Conservation (phyloP, 441 rosid species). For the Dalechampia spathulata region DNA sequence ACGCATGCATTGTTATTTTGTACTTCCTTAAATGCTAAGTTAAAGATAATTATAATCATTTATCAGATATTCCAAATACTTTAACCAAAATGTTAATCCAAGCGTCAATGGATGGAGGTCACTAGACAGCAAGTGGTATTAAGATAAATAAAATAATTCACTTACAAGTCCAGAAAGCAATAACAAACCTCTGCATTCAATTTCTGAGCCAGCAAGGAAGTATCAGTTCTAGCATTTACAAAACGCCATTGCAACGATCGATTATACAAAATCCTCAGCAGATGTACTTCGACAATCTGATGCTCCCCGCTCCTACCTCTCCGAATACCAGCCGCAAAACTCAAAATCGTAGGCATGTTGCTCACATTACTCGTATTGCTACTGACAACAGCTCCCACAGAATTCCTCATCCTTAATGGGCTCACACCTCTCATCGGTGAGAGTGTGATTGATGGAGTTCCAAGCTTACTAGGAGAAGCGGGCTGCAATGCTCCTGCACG, state of each 20-base stretch:
- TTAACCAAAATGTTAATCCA: too few species aligned
- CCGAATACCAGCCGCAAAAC: constrained; percentile 73
- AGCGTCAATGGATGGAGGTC: too few species aligned
- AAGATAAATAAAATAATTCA: too few species aligned
- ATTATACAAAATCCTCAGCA: constrained; percentile 63
- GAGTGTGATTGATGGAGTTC: constrained; percentile 17
- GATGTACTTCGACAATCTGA: constrained; percentile 53
- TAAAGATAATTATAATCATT: not conserved
- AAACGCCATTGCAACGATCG: constrained; percentile 84
- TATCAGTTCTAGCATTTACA: constrained; percentile 70
- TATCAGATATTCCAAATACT: not conserved
- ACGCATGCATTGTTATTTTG: not conserved
- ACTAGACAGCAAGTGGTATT: not conserved
- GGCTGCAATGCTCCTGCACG: constrained; percentile 43
- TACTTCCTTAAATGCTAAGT: not conserved
- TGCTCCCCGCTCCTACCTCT: constrained; percentile 63
- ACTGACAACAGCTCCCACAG: constrained; percentile 25
- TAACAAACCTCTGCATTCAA: constrained; percentile 66
- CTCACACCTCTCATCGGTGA: constrained; percentile 66
- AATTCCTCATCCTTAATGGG: constrained; percentile 61
- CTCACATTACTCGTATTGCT: constrained; percentile 26
- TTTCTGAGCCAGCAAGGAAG: constrained; percentile 42
- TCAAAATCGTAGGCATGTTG: constrained; percentile 53
- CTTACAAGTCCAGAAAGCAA: too few species aligned
- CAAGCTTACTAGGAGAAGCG: constrained; percentile 69